Evolutionary conservation across 805 yeast species (phyloP).

Genomic region (Yarrowia hollandica): DNA sequence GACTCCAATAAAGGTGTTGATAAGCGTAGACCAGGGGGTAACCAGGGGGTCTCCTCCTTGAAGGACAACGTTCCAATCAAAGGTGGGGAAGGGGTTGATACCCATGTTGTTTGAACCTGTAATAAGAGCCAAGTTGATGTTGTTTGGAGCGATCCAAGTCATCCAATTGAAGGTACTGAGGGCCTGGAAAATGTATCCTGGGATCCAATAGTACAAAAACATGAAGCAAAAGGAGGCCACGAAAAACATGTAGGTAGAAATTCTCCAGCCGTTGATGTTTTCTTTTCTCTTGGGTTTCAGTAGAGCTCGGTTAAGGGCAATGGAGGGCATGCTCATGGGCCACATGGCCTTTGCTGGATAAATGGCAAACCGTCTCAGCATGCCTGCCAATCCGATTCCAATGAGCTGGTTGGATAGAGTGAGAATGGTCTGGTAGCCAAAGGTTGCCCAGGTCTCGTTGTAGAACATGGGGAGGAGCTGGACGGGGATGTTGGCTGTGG

Average conservation of each 20-base stretch:
- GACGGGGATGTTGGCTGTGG: constrained; percentile 30
- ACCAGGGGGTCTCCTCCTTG: constrained; percentile 40
- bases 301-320: constrained; percentile 53
- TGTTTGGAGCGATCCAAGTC: constrained; percentile 58
- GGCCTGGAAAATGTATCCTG: constrained; percentile 50
- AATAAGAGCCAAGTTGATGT: constrained; percentile 49
- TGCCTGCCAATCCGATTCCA: constrained; percentile 67
- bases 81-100: constrained; percentile 53
- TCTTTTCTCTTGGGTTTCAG: constrained; percentile 45
- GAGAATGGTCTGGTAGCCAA: constrained; percentile 56
- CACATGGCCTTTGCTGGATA: constrained; percentile 55
- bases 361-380: constrained; percentile 57
- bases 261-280: constrained; percentile 58
- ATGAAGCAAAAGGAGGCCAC: constrained; percentile 44
- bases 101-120: constrained; percentile 56
- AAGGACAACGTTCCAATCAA: constrained; percentile 56
- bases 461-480: constrained; percentile 40
- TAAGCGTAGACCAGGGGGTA: neutral
- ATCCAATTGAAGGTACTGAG: constrained; percentile 64
- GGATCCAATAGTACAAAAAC: constrained; percentile 64
- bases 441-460: constrained; percentile 39
- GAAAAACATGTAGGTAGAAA: constrained; percentile 54
- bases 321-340: constrained; percentile 52
- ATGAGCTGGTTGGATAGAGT: constrained; percentile 58
- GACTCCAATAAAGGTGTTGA: constrained; percentile 40